Conservation (phyloP, 148 eudicot species). For the Polygonum maritimum region DNA sequence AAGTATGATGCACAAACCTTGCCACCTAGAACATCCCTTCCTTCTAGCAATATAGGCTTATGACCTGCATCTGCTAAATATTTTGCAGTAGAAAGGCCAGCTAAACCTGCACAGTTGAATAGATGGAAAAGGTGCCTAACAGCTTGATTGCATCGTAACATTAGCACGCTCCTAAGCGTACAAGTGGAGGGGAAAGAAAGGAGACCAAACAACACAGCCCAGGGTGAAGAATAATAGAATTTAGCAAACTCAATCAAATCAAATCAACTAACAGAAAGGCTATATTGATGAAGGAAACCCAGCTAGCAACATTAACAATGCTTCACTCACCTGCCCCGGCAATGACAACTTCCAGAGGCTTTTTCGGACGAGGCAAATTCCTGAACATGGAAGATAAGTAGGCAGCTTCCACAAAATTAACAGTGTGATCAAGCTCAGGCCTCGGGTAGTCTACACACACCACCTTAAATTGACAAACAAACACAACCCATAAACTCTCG, state of each 20-base stretch:
- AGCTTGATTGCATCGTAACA: background rate
- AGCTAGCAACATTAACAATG: background rate
- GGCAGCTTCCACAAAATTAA: slow-evolving; percentile 82
- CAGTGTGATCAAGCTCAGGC: slow-evolving; percentile 86
- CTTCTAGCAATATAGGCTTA: slow-evolving; percentile 86
- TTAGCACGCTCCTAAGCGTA: background rate
- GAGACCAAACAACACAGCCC: background rate
- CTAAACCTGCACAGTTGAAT: slow-evolving; percentile 57
- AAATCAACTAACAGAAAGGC: background rate
- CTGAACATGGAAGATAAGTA: slow-evolving; percentile 67
- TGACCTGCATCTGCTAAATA: slow-evolving; percentile 98
- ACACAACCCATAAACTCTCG: background rate
- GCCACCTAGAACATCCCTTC: slow-evolving; percentile 92
- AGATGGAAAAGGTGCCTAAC: background rate
- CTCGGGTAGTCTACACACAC: slow-evolving; percentile 93
- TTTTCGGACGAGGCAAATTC: slow-evolving; percentile 57
- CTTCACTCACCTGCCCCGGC: slow-evolving; percentile 81
- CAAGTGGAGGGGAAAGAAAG: background rate
- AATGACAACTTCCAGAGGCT: slow-evolving; percentile 70
- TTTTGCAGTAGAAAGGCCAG: slow-evolving; percentile 95
- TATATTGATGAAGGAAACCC: background rate
- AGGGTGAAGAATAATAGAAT: background rate
- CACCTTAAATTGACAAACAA: slow-evolving; percentile 38
- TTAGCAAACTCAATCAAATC: background rate
- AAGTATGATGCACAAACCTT: slow-evolving; percentile 42